phyloP scores from a whole-genome alignment of 2,329 filamentous ascomycete species.

The Diaporthe amygdali region DNA sequence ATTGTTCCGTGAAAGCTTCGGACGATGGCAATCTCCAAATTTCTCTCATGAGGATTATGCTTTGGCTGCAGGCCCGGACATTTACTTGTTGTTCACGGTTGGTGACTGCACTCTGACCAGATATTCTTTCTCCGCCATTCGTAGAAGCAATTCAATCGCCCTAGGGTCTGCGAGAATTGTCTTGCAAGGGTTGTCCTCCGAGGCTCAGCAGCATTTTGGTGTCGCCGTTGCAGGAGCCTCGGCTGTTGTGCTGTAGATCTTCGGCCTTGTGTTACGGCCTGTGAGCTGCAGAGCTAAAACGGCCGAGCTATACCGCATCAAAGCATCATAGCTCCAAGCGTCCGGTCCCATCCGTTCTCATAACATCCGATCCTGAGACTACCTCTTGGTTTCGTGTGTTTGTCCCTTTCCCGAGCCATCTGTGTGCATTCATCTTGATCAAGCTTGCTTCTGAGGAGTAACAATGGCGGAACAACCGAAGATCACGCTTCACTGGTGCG shows the following conservation, averaged over 20 bases:
- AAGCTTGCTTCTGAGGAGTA: not conserved
- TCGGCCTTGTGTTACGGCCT: not conserved
- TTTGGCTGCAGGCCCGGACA: no score
- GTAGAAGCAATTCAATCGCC: not conserved
- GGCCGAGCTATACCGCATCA: not conserved
- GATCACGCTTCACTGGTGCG: constrained; percentile 31
- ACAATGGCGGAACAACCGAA: constrained; percentile 26
- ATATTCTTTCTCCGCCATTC: not conserved
- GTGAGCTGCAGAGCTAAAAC: not conserved
- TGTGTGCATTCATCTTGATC: not conserved
- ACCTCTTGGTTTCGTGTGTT: not conserved
- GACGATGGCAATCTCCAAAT: not conserved
- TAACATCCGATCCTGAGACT: not conserved
- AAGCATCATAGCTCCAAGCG: not conserved
- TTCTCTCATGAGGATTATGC: not conserved
- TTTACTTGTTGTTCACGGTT: not conserved
- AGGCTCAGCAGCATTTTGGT: not conserved
- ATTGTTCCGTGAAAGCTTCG: not conserved
- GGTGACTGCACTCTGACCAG: not conserved
- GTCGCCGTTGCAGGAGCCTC: not conserved
- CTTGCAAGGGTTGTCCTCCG: not conserved
- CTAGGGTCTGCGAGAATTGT: not conserved
- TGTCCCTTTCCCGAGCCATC: not conserved
- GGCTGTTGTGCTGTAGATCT: not conserved
- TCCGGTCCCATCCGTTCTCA: not conserved